Percentiles rank a stretch among this genome's conserved stretches.
phyloP scores from a whole-genome alignment of 306 rosid species.

The Trifolium subterraneum region DNA sequence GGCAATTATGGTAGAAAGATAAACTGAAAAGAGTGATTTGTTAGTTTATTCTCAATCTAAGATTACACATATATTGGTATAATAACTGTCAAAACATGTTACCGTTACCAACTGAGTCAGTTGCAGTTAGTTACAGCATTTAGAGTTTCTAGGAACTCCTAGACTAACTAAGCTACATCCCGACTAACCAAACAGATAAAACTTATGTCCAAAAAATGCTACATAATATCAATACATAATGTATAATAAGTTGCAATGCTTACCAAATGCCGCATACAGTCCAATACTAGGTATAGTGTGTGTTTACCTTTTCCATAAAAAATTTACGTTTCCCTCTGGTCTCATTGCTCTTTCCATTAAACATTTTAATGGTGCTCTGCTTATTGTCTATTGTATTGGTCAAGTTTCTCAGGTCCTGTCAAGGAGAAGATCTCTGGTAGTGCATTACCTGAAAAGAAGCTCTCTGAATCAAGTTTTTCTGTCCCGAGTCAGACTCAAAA shows the following conservation, averaged over 20 bases:
- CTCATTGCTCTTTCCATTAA: slow-evolving; percentile 41
- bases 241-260: background rate
- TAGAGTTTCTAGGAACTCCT: background rate
- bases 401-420: slow-evolving; percentile 99
- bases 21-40: slow-evolving; percentile 3
- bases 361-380: slow-evolving; percentile 60
- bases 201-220: background rate
- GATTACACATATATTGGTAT: background rate
- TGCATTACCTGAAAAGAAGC: slow-evolving; percentile 68
- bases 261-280: background rate
- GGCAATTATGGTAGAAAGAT: background rate
- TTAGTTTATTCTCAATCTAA: background rate
- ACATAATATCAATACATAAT: background rate
- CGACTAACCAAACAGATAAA: slow-evolving; percentile 1
- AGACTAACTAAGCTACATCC: slow-evolving; percentile 3
- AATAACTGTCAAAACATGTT: background rate
- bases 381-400: slow-evolving; percentile 93
- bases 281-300: background rate
- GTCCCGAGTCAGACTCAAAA: slow-evolving; percentile 56
- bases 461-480: slow-evolving; percentile 55
- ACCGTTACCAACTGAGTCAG: background rate
- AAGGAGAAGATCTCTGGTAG: slow-evolving; percentile 76
- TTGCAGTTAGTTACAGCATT: background rate
- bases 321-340: slow-evolving; percentile 18
- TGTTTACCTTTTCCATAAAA: slow-evolving; percentile 12